Evolutionary conservation across 164 flowering plant species (phyloP).

Genomic region (Brasenia schreberi): DNA sequence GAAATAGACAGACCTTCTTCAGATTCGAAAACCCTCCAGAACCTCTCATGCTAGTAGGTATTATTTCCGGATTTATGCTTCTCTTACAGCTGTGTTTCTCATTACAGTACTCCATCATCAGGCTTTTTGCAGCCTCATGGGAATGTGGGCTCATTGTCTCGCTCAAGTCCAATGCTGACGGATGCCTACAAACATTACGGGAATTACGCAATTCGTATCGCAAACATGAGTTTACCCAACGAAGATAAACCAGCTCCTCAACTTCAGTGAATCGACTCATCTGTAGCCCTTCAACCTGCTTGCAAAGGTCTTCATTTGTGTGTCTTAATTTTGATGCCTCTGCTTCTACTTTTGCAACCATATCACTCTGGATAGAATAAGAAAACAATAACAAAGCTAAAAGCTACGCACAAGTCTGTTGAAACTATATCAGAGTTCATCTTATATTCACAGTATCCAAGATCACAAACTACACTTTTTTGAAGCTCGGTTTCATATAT

Average conservation of each 20-base stretch:
- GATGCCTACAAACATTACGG: not conserved
- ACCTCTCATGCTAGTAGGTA: conserved; percentile 17
- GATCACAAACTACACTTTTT: too few species aligned
- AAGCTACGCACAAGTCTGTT: too few species aligned
- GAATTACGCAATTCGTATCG: conserved; percentile 46
- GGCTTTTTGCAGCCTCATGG: not conserved
- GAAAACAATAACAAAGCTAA: too few species aligned
- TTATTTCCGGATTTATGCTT: conserved; percentile 10
- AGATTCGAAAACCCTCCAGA: conserved; percentile 12
- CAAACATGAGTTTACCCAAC: conserved; percentile 82
- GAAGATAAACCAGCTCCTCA: conserved; percentile 74
- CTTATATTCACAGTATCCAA: too few species aligned
- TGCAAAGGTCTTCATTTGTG: conserved; percentile 63
- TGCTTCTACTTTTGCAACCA: conserved; percentile 56
- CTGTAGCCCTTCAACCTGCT: conserved; percentile 82
- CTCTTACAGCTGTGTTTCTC: not conserved
- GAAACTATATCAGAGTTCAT: too few species aligned
- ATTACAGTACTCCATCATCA: not conserved
- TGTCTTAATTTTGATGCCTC: conserved; percentile 59
- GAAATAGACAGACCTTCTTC: conserved; percentile 28
- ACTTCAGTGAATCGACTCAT: conserved; percentile 73
- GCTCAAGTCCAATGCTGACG: conserved; percentile 17
- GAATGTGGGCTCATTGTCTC: conserved; percentile 21
- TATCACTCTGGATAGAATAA: conserved; percentile 33
- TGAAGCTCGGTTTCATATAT: too few species aligned